These are phyloP conservation scores for Neurospora crassa DNA, from an alignment of 2,329 filamentous ascomycete genomes.

Conservation along the genomic window DNA sequence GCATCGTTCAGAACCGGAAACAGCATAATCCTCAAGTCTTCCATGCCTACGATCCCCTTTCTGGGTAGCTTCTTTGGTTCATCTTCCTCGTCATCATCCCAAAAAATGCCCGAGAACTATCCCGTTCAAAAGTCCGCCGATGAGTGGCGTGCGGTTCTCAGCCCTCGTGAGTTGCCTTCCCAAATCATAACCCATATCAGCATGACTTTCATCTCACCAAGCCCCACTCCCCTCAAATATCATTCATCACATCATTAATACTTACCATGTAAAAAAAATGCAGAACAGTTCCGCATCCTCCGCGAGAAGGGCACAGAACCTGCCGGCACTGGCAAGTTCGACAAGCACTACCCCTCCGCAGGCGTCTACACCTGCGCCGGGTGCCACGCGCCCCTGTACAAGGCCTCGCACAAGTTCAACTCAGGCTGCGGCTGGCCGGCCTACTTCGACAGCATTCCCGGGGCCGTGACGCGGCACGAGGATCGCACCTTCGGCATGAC, in stretches of 20 bases:
- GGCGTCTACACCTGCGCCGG: conserved; percentile 85
- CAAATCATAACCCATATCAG: neutral
- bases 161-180: conserved; percentile 30
- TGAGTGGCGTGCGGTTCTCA: conserved; percentile 85
- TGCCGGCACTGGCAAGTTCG: conserved; percentile 70
- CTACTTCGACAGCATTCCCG: conserved; percentile 91
- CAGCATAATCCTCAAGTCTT: conserved; percentile 22
- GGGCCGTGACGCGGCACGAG: conserved; percentile 73
- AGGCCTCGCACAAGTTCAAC: conserved; percentile 88
- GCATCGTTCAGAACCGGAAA: neutral
- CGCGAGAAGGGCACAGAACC: conserved; percentile 86
- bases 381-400: conserved; percentile 84
- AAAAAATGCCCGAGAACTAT: conserved; percentile 52
- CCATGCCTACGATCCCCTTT: conserved; percentile 74
- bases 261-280: neutral
- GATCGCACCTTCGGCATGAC: conserved; percentile 73
- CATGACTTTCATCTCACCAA: neutral
- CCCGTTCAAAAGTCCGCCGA: conserved; percentile 72
- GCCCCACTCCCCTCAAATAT: neutral
- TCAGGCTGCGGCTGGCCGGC: conserved; percentile 96
- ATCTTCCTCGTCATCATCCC: conserved; percentile 39
- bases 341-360: conserved; percentile 68
- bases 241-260: neutral
- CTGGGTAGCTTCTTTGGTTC: conserved; percentile 63
- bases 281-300: conserved; percentile 92